phyloP scores from a whole-genome alignment of 352 stramenopile genomes.

The Globisporangium emineosum region DNA sequence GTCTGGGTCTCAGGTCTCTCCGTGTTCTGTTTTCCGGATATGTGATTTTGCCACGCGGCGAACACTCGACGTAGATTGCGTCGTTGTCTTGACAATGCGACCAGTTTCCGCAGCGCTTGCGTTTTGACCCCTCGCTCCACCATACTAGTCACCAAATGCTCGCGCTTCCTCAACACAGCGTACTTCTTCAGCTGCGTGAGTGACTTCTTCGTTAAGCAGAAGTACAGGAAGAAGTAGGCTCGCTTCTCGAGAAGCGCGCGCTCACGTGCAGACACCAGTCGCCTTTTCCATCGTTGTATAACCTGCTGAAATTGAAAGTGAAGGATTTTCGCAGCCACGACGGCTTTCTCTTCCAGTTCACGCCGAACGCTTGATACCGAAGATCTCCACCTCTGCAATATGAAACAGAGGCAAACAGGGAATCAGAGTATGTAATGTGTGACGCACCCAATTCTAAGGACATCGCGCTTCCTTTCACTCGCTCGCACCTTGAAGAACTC shows the following conservation, averaged over 20 bases:
- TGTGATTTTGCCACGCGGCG: background rate
- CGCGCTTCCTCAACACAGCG: background rate
- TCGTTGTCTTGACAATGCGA: background rate
- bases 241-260: constrained; percentile 10
- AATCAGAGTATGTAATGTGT: background rate
- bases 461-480: background rate
- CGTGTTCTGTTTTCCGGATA: background rate
- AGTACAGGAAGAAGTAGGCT: constrained; percentile 23
- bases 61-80: constrained; percentile 4
- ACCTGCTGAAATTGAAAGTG: constrained; percentile 3
- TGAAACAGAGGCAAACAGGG: background rate
- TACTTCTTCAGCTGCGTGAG: constrained; percentile 10
- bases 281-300: constrained; percentile 8
- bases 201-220: constrained; percentile 17
- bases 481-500: constrained; percentile 6
- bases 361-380: background rate
- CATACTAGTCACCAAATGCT: background rate
- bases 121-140: background rate
- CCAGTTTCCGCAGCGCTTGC: background rate
- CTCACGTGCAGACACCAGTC: background rate
- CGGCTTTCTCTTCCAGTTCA: constrained; percentile 1
- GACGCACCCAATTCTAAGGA: background rate
- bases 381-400: constrained; percentile 3
- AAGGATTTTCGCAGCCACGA: background rate
- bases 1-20: background rate